Evolutionary conservation across 371 early-diverging fungal species (phyloP).

Genomic region (Mucor ambiguus): DNA sequence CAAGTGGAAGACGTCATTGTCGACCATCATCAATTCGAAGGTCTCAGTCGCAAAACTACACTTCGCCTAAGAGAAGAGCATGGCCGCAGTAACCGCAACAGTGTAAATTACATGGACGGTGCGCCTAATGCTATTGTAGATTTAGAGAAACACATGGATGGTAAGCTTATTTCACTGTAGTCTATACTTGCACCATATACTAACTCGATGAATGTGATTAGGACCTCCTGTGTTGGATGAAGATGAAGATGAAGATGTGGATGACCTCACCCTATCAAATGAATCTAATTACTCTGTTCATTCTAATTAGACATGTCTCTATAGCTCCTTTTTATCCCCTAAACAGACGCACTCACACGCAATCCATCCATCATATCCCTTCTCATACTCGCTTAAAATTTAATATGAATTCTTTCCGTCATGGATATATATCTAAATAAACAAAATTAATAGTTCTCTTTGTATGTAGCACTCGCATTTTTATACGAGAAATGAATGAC

Average conservation of each 20-base stretch:
- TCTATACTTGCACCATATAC: no score
- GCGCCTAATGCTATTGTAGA: conserved; percentile 56
- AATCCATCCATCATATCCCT: neutral
- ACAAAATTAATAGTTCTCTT: neutral
- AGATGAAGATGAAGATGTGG: conserved; percentile 47
- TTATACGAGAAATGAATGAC: neutral
- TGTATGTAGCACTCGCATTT: neutral
- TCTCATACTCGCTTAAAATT: neutral
- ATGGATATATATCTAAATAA: neutral
- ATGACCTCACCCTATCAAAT: conserved; percentile 32
- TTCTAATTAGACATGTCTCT: neutral
- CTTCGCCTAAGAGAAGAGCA: conserved; percentile 39
- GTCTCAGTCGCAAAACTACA: conserved; percentile 27
- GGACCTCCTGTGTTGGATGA: conserved; percentile 48
- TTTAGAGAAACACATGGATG: conserved; percentile 46
- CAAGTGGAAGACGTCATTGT: conserved; percentile 6
- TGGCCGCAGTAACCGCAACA: conserved; percentile 53
- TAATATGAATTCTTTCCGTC: neutral
- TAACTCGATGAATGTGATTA: neutral
- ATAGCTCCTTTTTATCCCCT: conserved; percentile 2
- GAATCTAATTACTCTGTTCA: conserved; percentile 11
- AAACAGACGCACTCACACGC: no score
- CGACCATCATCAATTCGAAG: neutral
- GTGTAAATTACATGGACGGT: conserved; percentile 51
- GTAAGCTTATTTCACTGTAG: conserved; percentile 16